Conservation (phyloP, 148 eudicot species). For the Heliosperma pusillum region DNA sequence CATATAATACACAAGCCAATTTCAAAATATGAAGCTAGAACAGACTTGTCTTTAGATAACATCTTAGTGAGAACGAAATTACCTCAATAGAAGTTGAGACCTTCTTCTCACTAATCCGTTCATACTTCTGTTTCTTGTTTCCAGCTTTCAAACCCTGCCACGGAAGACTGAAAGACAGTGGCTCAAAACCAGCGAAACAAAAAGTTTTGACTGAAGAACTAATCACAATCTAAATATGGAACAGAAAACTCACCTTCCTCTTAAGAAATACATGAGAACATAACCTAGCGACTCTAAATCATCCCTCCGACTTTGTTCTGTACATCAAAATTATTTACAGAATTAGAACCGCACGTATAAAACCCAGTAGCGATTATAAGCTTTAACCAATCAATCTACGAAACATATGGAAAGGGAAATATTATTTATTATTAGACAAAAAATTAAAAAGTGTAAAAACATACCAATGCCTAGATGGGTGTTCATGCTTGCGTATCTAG, state of each 20-base stretch:
- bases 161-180: conserved; percentile 57
- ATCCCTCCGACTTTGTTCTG: conserved; percentile 90
- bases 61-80: conserved; percentile 10
- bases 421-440: no score
- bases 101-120: conserved; percentile 83
- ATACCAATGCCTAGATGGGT: conserved; percentile 88
- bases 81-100: conserved; percentile 88
- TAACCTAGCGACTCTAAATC: conserved; percentile 86
- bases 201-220: not conserved
- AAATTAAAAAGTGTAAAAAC: not conserved
- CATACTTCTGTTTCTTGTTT: conserved; percentile 83
- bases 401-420: no score
- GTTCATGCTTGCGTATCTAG: conserved; percentile 86
- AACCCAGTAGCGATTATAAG: not conserved
- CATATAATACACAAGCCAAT: not conserved
- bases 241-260: conserved; percentile 60
- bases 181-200: conserved; percentile 25
- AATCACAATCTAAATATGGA: not conserved
- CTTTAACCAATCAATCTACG: not conserved
- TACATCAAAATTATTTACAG: conserved; percentile 16
- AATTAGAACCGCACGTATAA: conserved; percentile 10
- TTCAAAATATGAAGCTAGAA: not conserved
- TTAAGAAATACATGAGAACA: conserved; percentile 81
- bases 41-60: not conserved
- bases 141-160: conserved; percentile 97